A percentile compares a stretch with the other conserved stretches of the same genome.
Conservation (phyloP, 306 rosid genomes). For the Sophora flavescens region DNA sequence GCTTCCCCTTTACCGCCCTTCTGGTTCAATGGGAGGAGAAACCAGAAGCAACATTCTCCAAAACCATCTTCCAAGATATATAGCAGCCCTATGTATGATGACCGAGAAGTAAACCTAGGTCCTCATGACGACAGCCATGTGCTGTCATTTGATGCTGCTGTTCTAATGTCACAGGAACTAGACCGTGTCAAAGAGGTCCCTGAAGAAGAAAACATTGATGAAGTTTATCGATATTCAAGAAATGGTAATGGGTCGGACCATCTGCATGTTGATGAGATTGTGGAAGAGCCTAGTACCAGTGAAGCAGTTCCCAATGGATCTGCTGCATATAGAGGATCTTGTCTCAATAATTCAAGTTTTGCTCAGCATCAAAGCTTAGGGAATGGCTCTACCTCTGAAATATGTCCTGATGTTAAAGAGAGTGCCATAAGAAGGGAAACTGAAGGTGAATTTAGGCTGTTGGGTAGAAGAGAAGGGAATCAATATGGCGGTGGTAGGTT, state of each 20-base stretch:
- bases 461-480: constrained; percentile 86
- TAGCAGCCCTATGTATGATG: constrained; percentile 86
- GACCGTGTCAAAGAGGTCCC: constrained; percentile 80
- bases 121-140: constrained; percentile 64
- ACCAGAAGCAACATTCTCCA: constrained; percentile 68
- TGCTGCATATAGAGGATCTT: constrained; percentile 53
- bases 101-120: constrained; percentile 58
- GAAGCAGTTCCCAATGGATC: constrained; percentile 48
- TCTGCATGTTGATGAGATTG: constrained; percentile 57
- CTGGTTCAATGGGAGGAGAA: constrained; percentile 75
- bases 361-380: constrained; percentile 58
- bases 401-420: constrained; percentile 70
- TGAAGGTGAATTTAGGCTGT: constrained; percentile 89
- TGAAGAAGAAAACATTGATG: constrained; percentile 64
- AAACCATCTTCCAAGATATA: constrained; percentile 72
- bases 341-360: constrained; percentile 49
- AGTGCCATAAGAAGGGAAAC: constrained; percentile 97
- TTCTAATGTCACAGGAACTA: constrained; percentile 80
- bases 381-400: constrained; percentile 66
- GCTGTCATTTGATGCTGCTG: constrained; percentile 92
- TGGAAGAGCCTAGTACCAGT: constrained; percentile 65
- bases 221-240: constrained; percentile 48
- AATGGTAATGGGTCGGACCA: constrained; percentile 52
- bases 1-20: constrained; percentile 85
- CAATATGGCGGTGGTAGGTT: constrained; percentile 74